Conservation (phyloP, 2,329 filamentous ascomycete genomes). For the Xylaria sp. region DNA sequence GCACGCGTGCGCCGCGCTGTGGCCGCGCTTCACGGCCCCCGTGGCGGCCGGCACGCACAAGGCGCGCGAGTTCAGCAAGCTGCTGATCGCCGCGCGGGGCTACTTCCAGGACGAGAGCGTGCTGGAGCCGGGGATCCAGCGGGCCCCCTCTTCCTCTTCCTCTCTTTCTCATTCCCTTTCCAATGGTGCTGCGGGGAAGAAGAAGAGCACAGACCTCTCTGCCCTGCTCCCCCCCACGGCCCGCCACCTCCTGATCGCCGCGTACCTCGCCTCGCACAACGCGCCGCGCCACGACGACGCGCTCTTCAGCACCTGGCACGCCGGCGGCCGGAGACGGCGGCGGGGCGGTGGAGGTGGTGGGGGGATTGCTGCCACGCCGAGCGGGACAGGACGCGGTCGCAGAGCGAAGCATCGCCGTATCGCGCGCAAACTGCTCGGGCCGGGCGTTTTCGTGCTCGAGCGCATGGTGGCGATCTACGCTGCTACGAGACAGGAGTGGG, state of each 20-base stretch:
- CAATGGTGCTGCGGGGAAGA: background rate
- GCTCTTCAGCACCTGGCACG: constrained; percentile 75
- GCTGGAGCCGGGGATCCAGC: constrained; percentile 67
- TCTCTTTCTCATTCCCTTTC: background rate
- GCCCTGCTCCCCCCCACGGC: constrained; percentile 72
- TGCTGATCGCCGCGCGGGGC: constrained; percentile 73
- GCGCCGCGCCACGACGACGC: constrained; percentile 72
- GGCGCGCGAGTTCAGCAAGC: constrained; percentile 80
- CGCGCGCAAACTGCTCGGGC: constrained; percentile 75
- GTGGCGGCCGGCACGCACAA: constrained; percentile 74
- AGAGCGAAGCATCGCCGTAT: constrained; percentile 69
- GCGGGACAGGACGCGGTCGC: constrained; percentile 4
- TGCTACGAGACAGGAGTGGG: constrained; percentile 65
- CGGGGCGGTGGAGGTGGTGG: constrained; percentile 47
- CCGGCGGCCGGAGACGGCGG: constrained; percentile 57
- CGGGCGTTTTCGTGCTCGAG: constrained; percentile 78
- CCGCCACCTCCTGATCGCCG: constrained; percentile 74
- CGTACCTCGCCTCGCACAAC: constrained; percentile 84
- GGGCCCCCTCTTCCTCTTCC: no score
- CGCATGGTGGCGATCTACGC: constrained; percentile 79
- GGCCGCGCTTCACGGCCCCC: constrained; percentile 83
- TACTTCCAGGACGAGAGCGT: constrained; percentile 76
- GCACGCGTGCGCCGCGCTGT: constrained; percentile 74
- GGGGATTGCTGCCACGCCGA: background rate
- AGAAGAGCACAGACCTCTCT: constrained; percentile 52